Conservation (phyloP, 306 rosid genomes). For the Herpetospermum pedunculosum region DNA sequence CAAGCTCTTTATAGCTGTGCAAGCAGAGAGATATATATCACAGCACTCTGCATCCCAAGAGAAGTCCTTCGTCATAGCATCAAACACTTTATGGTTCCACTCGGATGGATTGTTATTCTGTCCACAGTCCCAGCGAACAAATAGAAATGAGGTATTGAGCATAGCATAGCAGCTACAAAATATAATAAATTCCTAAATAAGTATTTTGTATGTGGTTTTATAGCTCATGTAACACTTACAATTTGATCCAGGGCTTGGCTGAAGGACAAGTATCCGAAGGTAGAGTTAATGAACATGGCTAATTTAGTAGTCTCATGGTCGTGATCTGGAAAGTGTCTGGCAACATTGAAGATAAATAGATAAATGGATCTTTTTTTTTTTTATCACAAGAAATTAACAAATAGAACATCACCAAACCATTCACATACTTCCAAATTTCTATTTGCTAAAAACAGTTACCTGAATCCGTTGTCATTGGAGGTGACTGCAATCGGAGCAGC, state of each 20-base stretch:
- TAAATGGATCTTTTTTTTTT: not conserved
- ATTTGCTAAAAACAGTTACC: constrained; percentile 24
- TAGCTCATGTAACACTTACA: constrained; percentile 34
- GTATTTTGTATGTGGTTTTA: not conserved
- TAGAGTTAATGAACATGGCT: constrained; percentile 47
- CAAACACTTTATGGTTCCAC: constrained; percentile 48
- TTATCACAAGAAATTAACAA: not conserved
- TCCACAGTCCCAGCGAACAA: constrained; percentile 6
- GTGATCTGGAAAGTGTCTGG: constrained; percentile 35
- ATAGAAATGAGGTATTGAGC: not conserved
- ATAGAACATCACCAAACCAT: not conserved
- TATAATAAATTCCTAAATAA: not conserved
- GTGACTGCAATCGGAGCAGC: constrained; percentile 52
- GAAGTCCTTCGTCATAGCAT: constrained; percentile 71
- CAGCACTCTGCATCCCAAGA: constrained; percentile 92
- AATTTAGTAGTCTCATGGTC: constrained; percentile 35
- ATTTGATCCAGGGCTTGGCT: constrained; percentile 56
- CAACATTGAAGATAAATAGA: not conserved
- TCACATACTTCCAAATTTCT: not conserved
- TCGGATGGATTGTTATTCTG: constrained; percentile 44
- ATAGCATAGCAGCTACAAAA: not conserved
- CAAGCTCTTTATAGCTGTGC: constrained; percentile 36
- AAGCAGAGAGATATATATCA: constrained; percentile 54
- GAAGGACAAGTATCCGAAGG: constrained; percentile 43
- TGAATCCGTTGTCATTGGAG: constrained; percentile 18